phyloP scores from a whole-genome alignment of 78 protist species.

The Pigoraptor vietnamica region DNA sequence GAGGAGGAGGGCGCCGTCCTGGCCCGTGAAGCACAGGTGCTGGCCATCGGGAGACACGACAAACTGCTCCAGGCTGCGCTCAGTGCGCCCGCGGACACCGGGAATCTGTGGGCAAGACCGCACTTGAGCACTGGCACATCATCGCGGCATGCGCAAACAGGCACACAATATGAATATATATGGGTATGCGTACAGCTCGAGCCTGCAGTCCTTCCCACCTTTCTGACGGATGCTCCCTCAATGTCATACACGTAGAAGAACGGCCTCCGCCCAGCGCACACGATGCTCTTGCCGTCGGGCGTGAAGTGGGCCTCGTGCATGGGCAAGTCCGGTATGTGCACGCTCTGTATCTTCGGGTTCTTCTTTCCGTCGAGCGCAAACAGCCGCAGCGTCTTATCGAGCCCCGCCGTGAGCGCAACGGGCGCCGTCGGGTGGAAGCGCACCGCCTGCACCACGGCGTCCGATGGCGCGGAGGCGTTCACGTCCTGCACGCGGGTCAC shows the following conservation, averaged over 20 bases:
- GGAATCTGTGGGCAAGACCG: background rate
- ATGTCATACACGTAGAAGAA: conserved; percentile 11
- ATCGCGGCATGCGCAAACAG: background rate
- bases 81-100: background rate
- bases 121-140: too few species aligned
- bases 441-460: background rate
- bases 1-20: conserved; percentile 5
- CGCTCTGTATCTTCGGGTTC: conserved; percentile 14
- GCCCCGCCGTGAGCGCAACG: conserved; percentile 20
- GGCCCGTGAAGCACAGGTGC: background rate
- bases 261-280: background rate
- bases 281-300: conserved; percentile 5
- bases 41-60: conserved; percentile 7
- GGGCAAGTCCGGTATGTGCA: conserved; percentile 5
- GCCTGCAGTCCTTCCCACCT: background rate
- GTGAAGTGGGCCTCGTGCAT: background rate
- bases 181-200: background rate
- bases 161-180: background rate
- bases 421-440: conserved; percentile 20
- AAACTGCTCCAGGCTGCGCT: background rate
- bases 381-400: conserved; percentile 30
- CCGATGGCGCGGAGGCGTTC: background rate
- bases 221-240: background rate
- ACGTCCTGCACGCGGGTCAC: background rate
- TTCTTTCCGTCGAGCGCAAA: conserved; percentile 17